A percentile compares a stretch with the other conserved stretches of the same genome.
These are phyloP conservation scores for Paraconiothyrium brasiliense DNA, from an alignment of 2,329 filamentous ascomycete genomes.

Conservation along the genomic window DNA sequence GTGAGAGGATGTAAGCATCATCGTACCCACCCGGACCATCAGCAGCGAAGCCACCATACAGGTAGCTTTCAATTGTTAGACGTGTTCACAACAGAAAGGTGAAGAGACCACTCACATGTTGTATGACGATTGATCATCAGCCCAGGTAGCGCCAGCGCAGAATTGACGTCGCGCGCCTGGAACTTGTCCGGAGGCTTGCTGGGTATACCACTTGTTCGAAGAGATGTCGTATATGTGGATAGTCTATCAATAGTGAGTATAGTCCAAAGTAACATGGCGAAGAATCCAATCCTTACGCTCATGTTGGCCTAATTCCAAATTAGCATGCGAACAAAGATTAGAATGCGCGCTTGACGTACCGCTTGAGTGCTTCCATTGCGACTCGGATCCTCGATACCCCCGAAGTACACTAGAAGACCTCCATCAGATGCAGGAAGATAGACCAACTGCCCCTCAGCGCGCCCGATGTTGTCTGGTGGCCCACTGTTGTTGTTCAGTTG, in stretches of 20 bases:
- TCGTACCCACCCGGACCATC: slow-evolving; percentile 63
- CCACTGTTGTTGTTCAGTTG: slow-evolving; percentile 64
- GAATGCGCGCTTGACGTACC: slow-evolving; percentile 20
- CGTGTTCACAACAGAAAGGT: slow-evolving; percentile 3
- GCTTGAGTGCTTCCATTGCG: slow-evolving; percentile 57
- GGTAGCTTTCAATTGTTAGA: slow-evolving; percentile 56
- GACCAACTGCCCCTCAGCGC: slow-evolving; percentile 69
- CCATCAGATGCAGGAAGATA: slow-evolving; percentile 68
- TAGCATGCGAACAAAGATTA: slow-evolving; percentile 25
- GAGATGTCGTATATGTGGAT: slow-evolving; percentile 70
- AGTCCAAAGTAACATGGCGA: background rate
- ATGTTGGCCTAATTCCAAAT: slow-evolving; percentile 41
- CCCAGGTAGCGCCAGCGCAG: slow-evolving; percentile 69
- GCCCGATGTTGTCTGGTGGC: slow-evolving; percentile 58
- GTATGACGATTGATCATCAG: slow-evolving; percentile 68
- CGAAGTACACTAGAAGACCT: slow-evolving; percentile 70
- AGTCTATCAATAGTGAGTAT: slow-evolving; percentile 48
- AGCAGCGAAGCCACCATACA: slow-evolving; percentile 68
- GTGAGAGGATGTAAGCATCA: slow-evolving; percentile 69
- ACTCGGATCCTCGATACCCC: slow-evolving; percentile 62
- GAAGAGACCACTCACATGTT: slow-evolving; percentile 63
- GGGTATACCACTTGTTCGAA: slow-evolving; percentile 68
- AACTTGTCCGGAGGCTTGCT: slow-evolving; percentile 63
- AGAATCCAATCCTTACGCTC: slow-evolving; percentile 36
- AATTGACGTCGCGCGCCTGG: slow-evolving; percentile 66